Evolutionary conservation across 78 protist genomes (phyloP).

Genomic region (Cavenderia fasciculata): DNA sequence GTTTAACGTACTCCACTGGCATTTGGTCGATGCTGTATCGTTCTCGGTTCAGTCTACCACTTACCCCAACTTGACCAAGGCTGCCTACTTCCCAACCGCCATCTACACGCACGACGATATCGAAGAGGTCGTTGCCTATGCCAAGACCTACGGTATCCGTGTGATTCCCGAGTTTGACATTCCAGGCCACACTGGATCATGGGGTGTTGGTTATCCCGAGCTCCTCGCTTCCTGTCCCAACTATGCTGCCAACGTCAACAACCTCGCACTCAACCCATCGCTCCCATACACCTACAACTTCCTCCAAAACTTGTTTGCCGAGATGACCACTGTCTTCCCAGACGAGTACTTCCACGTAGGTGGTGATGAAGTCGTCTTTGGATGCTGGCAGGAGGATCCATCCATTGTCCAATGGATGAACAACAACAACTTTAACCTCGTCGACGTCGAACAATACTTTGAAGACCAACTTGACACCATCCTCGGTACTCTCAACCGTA

Average conservation of each 20-base stretch:
- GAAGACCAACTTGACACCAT: not conserved
- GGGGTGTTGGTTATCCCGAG: conserved; percentile 93
- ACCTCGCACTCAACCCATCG: conserved; percentile 83
- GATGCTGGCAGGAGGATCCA: conserved; percentile 86
- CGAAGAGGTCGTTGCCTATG: conserved; percentile 87
- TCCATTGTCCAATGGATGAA: conserved; percentile 70
- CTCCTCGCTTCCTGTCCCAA: conserved; percentile 76
- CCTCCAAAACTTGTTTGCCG: conserved; percentile 29
- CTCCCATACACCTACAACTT: conserved; percentile 5
- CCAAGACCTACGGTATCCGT: conserved; percentile 88
- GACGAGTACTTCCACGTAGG: conserved; percentile 85
- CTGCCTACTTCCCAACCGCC: conserved; percentile 81
- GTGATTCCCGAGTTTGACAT: conserved; percentile 93
- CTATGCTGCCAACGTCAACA: conserved; percentile 50
- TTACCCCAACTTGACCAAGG: conserved; percentile 80
- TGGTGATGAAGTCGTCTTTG: conserved; percentile 91
- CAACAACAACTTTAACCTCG: conserved; percentile 10
- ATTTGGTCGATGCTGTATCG: conserved; percentile 86
- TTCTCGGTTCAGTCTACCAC: conserved; percentile 84
- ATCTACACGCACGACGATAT: conserved; percentile 85
- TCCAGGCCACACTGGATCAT: conserved; percentile 94
- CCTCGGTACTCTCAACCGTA: conserved; percentile 17
- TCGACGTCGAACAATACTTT: conserved; percentile 68
- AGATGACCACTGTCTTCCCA: conserved; percentile 25
- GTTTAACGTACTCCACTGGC: conserved; percentile 90